Conservation (phyloP, 345 rosid species). For the Diplotaxis tenuifolia region DNA sequence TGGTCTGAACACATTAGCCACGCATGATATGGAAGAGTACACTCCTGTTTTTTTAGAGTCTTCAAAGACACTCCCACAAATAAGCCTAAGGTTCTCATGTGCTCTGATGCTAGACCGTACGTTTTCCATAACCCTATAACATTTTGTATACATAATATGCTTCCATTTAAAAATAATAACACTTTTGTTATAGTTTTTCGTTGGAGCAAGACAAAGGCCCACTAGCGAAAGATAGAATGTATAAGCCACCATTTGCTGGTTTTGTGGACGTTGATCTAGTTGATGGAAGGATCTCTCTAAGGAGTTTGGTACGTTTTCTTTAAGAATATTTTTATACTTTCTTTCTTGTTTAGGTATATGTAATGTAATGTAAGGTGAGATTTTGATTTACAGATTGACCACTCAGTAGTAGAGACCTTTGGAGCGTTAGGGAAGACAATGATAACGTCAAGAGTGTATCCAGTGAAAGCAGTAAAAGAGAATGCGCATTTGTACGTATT, state of each 20-base stretch:
- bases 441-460: slow-evolving; percentile 78
- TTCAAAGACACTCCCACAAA: slow-evolving; percentile 40
- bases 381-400: slow-evolving; percentile 50
- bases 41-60: slow-evolving; percentile 80
- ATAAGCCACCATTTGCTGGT: slow-evolving; percentile 52
- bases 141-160: neutral
- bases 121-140: neutral
- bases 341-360: neutral
- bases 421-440: slow-evolving; percentile 68
- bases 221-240: neutral
- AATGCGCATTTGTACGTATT: slow-evolving; percentile 65
- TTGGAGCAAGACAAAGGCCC: slow-evolving; percentile 19
- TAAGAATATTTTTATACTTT: too few relatives aligned
- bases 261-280: slow-evolving; percentile 61
- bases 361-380: neutral
- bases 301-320: slow-evolving; percentile 56
- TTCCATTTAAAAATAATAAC: neutral
- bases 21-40: slow-evolving; percentile 55
- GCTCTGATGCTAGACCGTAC: slow-evolving; percentile 80
- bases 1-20: slow-evolving; percentile 70
- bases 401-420: slow-evolving; percentile 75
- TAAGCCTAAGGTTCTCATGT: slow-evolving; percentile 58
- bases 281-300: slow-evolving; percentile 54
- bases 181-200: slow-evolving; percentile 45
- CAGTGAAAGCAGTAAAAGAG: slow-evolving; percentile 43